Evolutionary conservation across 768 basidiomycete genomes (phyloP), one percentile per base, ranked within the genome.

Genomic region (Pholiota microspora): DNA sequence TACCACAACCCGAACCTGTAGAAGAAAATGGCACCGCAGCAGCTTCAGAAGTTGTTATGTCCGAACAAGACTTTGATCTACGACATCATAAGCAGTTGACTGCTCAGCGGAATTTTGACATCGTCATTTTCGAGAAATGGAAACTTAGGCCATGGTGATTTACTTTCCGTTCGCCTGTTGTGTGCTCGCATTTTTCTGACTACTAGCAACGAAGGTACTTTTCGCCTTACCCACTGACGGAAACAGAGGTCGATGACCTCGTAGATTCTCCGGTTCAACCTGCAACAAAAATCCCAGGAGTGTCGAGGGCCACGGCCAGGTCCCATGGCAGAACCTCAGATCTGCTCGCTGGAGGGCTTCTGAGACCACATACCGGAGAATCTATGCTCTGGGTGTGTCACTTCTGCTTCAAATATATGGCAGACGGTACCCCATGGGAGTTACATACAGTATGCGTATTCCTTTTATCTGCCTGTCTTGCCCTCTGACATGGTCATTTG

Each of bases 371-470:
- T 45, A 67, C 65, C 15, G 77, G 73, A 3, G 84, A 84, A 58
- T 71, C 82, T 15, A 70, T 74, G 28, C 69, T 95, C 16, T 94
- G 86, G 82, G 92, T 95, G 4, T 96, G 94, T 66, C 89, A 94
- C 61, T 81, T 84, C 57, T 99, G 96, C 73, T 97, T 98, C 85
- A 98, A 97, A 73, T 99, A 99, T 66, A 92, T 94, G 87, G 75
- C 84, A 2, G 87, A 92, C 44, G 81, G 83, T 13, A 69, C 73
- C 1, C 73, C 77, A 18, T 95, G 89, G 84, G 88, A 79, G 57
- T 56, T 84, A 57, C 76, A 86, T 56, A 87, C 90, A 61, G 77
- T 81, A 38, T 80, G 88, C 62, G 6, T 25, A 35, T 9, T 45
- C 3, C 23, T 45, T 24, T 7, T 50, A 35, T 36, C 23, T 34